A percentile compares a stretch with the other conserved stretches of the same genome.
phyloP scores from a whole-genome alignment of 1,139 yeast species.

The Meyerozyma elateridarum region DNA sequence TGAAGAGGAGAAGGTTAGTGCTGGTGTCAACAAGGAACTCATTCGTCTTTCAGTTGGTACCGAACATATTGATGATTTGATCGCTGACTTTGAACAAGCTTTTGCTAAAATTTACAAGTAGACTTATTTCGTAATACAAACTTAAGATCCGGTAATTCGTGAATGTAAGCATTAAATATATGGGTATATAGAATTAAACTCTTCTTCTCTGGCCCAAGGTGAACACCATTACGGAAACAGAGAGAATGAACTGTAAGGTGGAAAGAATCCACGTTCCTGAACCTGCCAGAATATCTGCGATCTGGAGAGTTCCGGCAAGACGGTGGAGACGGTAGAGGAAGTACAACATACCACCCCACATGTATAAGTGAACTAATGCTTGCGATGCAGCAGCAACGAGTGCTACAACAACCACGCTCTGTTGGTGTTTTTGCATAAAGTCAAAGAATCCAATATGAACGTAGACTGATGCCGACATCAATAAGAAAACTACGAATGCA shows the following conservation, averaged over 20 bases:
- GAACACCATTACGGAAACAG: neutral
- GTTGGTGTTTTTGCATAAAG: constrained; percentile 2
- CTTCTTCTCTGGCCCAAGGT: neutral
- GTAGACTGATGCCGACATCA: neutral
- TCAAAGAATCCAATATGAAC: neutral
- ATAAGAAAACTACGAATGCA: neutral
- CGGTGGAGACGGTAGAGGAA: neutral
- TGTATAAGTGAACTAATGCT: neutral
- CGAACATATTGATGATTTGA: constrained; percentile 84
- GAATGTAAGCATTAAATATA: constrained; percentile 1
- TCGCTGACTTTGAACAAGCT: constrained; percentile 81
- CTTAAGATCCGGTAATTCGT: constrained; percentile 1
- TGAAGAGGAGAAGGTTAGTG: constrained; percentile 70
- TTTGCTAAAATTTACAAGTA: constrained; percentile 48
- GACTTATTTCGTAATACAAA: neutral
- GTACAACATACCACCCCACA: constrained; percentile 2
- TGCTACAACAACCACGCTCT: neutral
- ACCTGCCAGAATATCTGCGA: constrained; percentile 2
- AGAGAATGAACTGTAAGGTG: constrained; percentile 1
- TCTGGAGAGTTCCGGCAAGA: constrained; percentile 1
- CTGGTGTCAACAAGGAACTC: constrained; percentile 85
- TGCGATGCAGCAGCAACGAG: neutral
- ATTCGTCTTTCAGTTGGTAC: constrained; percentile 89
- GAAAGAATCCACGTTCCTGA: constrained; percentile 1
- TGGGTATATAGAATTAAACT: neutral